Base-by-base conservation (phyloP, 495 filamentous ascomycete genomes). In the Talaromyces wortmannii region DNA sequence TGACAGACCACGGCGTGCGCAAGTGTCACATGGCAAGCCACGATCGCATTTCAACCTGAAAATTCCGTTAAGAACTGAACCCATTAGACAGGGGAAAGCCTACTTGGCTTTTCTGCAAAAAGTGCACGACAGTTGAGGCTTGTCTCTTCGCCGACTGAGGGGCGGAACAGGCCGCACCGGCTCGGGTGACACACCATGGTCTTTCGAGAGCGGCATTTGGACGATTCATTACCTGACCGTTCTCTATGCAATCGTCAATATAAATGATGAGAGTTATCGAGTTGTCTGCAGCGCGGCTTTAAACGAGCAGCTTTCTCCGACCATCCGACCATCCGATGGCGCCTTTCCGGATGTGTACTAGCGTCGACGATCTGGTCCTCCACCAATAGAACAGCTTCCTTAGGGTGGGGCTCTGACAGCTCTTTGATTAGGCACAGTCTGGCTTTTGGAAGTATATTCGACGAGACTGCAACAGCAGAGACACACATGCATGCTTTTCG, bases 121-220 rank as follows among this genome's bases (percentile, higher is more conserved):
- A 36, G 59, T 64, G 58, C 67, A 70, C 33, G 65, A 68, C 1
- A 70, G 53, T 52, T 70, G 67, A 15, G 65, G 65, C 46, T 70
- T 70, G 52, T 70, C 67, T 8, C 67, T 58, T 32, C 67, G 58
- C 33, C 67, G 61, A 10, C 57, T 63, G 16, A 62, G 64, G 17
- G 63, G 56, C 18, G 57, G 64, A 23, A 61, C 60, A 29, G 36
- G 13, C 13, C 36, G 36, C 13, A 8, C 36, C 13, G 36, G 13
- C 2, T 40, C 36, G 36, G 8, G 36, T 10, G 5, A 40, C 8
- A 13, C 36, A 2, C 8, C 36, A 10, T 40, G 36, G 8, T 5
- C 36, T 13, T 40, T 2, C 13, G 36, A 13, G 8, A 5, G 36
- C 36, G 36, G 8, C 36, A 40, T 40, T 10, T 5, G 8, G 8